Base-by-base conservation (phyloP, 257 asterid genomes). In the Craterostigma plantagineum region DNA sequence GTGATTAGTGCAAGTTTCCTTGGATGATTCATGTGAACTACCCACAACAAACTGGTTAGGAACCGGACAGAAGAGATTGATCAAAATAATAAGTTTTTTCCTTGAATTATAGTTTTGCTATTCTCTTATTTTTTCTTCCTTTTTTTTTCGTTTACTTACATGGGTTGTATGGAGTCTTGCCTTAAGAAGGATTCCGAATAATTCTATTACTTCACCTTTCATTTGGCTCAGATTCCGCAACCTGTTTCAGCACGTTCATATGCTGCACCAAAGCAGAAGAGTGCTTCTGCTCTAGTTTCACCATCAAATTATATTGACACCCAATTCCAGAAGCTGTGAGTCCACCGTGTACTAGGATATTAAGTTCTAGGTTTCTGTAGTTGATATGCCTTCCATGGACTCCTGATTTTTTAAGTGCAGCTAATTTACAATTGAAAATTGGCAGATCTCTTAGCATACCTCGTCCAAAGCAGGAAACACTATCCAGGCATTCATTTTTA, bases 381-480 rank as follows among this genome's bases (percentile, higher is more conserved):
- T 9, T 36, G 14, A 1, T 36, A 2, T 36, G 3, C 40, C 14
- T 1, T 12, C n/a, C n/a, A n/a, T n/a, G n/a, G n/a, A n/a, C n/a
- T n/a, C n/a, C n/a, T n/a, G 30, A 23, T 23, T 6, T 23, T 23
- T 2, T 23, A 6, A 23, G 30, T 23, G 30, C 30, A 23, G 2
- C 30, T 23, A 2, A 23, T 23, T 23, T 23, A 23, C 2, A 2
- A 23, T 23, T 23, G 6, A 45, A 51, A 51, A 33, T 53, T 46
- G 62, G 55, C 85, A 87, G 98, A 63, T 68, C 76, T 63, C 69
- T 79, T 59, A 51, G 70, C 60, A 63, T 76, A 52, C 86, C 95
- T 53, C 83, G 57, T 52, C 92, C 93, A 53, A 79, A 77, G 74
- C 77, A 79, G 66, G 98, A 87, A 63, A 82, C 95, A 15, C 60